Evolutionary conservation across 1,284 basidiomycete species (phyloP).

Genomic region (Lignosus rhinocerotis): DNA sequence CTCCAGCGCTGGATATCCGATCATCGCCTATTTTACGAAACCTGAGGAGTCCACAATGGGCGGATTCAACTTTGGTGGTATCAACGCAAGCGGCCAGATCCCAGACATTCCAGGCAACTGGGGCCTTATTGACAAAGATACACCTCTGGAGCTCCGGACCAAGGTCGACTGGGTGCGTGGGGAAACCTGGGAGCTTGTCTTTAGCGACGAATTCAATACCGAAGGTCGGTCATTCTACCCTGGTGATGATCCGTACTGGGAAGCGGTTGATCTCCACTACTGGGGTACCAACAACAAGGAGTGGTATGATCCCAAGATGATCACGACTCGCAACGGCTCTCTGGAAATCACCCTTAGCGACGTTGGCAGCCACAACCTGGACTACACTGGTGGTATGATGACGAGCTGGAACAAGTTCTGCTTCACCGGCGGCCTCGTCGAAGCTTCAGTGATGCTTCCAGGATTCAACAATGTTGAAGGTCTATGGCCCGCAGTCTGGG

Average conservation of each 20-base stretch:
- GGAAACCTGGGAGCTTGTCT: conserved; percentile 65
- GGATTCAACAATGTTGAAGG: conserved; percentile 63
- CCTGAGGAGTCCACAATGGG: conserved; percentile 51
- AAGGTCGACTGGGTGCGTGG: conserved; percentile 57
- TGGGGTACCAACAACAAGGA: conserved; percentile 64
- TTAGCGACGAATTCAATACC: conserved; percentile 88
- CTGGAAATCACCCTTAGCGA: conserved; percentile 78
- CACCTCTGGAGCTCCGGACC: conserved; percentile 62
- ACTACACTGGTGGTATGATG: conserved; percentile 75
- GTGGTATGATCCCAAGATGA: conserved; percentile 78
- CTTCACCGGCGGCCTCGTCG: conserved; percentile 84
- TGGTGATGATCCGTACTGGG: conserved; percentile 65
- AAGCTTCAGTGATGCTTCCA: conserved; percentile 78
- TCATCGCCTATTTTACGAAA: conserved; percentile 68
- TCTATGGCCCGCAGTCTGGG: conserved; percentile 57
- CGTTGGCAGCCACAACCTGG: conserved; percentile 68
- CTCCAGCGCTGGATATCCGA: conserved; percentile 75
- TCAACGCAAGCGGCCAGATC: conserved; percentile 78
- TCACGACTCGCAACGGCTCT: conserved; percentile 78
- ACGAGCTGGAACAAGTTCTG: conserved; percentile 92
- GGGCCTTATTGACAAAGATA: conserved; percentile 77
- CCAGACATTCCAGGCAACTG: conserved; percentile 63
- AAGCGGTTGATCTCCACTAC: conserved; percentile 71
- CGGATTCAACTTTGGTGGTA: conserved; percentile 80
- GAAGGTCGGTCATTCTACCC: conserved; percentile 82